phyloP scores from a whole-genome alignment of 108 stramenopile genomes.

The Phaeodactylum tricornutum region DNA sequence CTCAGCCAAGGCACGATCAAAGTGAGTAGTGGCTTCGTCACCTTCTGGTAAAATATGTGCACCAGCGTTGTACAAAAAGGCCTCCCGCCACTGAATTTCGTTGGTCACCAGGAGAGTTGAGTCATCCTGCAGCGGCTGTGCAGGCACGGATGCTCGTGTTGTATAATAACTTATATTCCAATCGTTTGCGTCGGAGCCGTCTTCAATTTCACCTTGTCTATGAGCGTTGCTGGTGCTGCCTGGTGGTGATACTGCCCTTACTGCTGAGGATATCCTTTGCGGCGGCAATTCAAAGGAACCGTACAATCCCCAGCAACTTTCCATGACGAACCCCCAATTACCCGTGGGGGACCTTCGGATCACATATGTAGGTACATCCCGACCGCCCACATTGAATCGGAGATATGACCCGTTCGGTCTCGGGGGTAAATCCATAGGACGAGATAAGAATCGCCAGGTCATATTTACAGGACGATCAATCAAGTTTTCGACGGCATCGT shows the following conservation, averaged over 20 bases:
- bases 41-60: slow-evolving; percentile 54
- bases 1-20: slow-evolving; percentile 19
- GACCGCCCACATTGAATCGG: slow-evolving; percentile 56
- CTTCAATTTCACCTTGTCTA: background rate
- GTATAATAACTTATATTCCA: too few relatives aligned
- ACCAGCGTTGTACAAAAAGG: slow-evolving; percentile 74
- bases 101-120: slow-evolving; percentile 44
- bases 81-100: slow-evolving; percentile 64
- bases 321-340: slow-evolving; percentile 79
- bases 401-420: slow-evolving; percentile 60
- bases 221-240: background rate
- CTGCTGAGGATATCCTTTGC: too few relatives aligned
- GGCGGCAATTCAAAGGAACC: slow-evolving; percentile 44
- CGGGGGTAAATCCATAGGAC: slow-evolving; percentile 53
- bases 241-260: background rate
- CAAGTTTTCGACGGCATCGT: background rate
- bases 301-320: slow-evolving; percentile 70
- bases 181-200: background rate
- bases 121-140: slow-evolving; percentile 27
- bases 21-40: slow-evolving; percentile 27
- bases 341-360: slow-evolving; percentile 51
- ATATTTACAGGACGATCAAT: slow-evolving; percentile 25
- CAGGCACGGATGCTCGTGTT: too few relatives aligned
- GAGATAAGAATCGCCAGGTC: slow-evolving; percentile 58
- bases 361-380: slow-evolving; percentile 73